Conservation (phyloP, 176 grass and related monocot genomes). For the Pontederia paniculata region DNA sequence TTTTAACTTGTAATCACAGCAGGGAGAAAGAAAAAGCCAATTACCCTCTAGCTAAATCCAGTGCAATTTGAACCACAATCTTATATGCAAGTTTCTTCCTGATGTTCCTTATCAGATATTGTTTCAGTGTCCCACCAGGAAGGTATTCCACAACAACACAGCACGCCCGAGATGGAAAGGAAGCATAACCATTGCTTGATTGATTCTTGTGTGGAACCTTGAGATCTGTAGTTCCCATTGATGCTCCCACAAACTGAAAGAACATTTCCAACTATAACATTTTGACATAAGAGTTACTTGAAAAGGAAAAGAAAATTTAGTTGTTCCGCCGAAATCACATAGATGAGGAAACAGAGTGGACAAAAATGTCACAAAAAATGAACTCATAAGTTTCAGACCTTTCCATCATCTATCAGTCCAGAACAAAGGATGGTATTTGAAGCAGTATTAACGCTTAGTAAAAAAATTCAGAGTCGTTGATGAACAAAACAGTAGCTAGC, state of each 20-base stretch:
- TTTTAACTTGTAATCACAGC: not conserved
- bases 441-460: no score
- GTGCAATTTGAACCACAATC: slow-evolving; percentile 71
- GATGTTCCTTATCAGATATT: slow-evolving; percentile 61
- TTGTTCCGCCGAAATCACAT: not conserved
- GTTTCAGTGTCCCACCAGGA: slow-evolving; percentile 75
- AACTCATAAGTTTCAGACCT: no score
- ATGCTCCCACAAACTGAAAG: slow-evolving; percentile 83
- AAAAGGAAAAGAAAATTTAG: not conserved
- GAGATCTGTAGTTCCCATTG: slow-evolving; percentile 77
- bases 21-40: not conserved
- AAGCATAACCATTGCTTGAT: slow-evolving; percentile 26
- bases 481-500: no score
- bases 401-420: no score
- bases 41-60: slow-evolving; percentile 88
- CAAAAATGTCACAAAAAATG: not conserved
- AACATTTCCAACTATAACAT: not conserved
- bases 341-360: not conserved
- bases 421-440: no score
- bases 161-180: slow-evolving; percentile 62
- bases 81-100: slow-evolving; percentile 72
- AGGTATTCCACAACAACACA: slow-evolving; percentile 94
- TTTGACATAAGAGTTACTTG: not conserved
- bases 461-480: no score
- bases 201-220: slow-evolving; percentile 53